Base-by-base conservation (phyloP, 306 rosid genomes). In the Cucumis sativus region DNA sequence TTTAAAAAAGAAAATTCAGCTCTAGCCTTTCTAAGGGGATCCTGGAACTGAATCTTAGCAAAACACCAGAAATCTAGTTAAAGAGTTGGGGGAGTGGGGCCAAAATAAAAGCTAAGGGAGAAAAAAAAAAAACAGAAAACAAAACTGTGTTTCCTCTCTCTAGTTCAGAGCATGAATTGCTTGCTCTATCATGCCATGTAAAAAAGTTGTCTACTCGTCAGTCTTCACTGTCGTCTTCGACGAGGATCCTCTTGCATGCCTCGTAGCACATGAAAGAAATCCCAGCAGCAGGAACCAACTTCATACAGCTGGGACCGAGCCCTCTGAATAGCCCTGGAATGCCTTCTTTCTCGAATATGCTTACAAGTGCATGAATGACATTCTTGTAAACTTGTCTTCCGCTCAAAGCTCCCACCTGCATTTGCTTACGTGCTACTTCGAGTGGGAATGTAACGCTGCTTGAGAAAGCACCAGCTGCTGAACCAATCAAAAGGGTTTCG, bases 381-480 rank as follows among this genome's bases (percentile, higher is more conserved):
- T 89, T 87, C 49, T 78, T 76, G 70, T 90, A 91, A 20, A 78
- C 80, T 25, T 89, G 91, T 77, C 88, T 86, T 77, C 97, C 98
- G 66, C 82, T 85, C 7, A 90, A 52, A 52, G 93, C 89, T n/a
- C 96, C 96, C 6, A 87, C 93, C 80, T 93, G 98, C 93, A 93
- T 91, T 40, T 89, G 92, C 89, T 89, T 89, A 41, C 98, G 87
- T 57, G 95, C 97, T 43, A 91, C 88, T 84, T 93, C 98, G 5
- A 91, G 86, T 10, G 98, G 97, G 84, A 88, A 93, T 37, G 98
- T 93, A 37, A 92, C 90, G n/a, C 65, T 75, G 28, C 98, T 85
- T 39, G 97, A 92, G 76, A 92, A 20, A 28, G 89, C 90, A 73
- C 91, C 91, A 49, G 96, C 89, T 25, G 95, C 88, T 40, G 96